Percentiles rank a stretch among this genome's conserved stretches.
Conservation (phyloP, 768 basidiomycete species). For the Kwoniella europaea region DNA sequence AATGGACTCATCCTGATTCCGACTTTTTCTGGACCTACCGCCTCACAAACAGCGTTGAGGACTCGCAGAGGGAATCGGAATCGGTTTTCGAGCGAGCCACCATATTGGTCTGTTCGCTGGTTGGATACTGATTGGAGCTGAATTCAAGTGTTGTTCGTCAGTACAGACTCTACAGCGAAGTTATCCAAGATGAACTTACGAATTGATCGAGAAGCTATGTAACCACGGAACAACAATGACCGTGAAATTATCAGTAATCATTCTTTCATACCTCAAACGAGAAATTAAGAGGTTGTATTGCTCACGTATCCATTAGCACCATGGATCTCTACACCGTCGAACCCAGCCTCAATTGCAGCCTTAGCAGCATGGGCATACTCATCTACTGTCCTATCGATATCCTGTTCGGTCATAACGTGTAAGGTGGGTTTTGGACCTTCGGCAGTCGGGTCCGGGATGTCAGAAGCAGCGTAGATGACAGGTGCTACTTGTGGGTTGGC, state of each 20-base stretch:
- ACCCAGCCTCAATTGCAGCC: slow-evolving; percentile 69
- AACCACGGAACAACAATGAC: background rate
- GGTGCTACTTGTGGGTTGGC: slow-evolving; percentile 11
- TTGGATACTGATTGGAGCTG: slow-evolving; percentile 64
- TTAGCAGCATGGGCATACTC: slow-evolving; percentile 65
- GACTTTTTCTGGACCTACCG: slow-evolving; percentile 65
- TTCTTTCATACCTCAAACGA: background rate
- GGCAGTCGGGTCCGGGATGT: slow-evolving; percentile 17
- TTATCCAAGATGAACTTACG: slow-evolving; percentile 20
- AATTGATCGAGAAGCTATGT: slow-evolving; percentile 65
- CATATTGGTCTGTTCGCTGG: slow-evolving; percentile 68
- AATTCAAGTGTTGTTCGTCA: background rate
- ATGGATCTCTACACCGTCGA: slow-evolving; percentile 68
- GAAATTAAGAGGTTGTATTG: background rate
- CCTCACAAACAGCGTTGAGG: slow-evolving; percentile 63
- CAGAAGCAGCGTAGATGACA: slow-evolving; percentile 22
- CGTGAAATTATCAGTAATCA: slow-evolving; percentile 49
- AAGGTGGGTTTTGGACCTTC: slow-evolving; percentile 21
- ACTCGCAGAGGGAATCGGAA: slow-evolving; percentile 67
- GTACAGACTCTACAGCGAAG: background rate
- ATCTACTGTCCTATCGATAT: slow-evolving; percentile 59
- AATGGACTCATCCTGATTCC: slow-evolving; percentile 68
- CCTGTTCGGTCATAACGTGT: slow-evolving; percentile 55
- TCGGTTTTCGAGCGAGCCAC: slow-evolving; percentile 69
- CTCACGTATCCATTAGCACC: slow-evolving; percentile 59